Percentiles rank a stretch among this genome's conserved stretches.
Conservation (phyloP, 2,329 filamentous ascomycete species). For the Chalara sp. region DNA sequence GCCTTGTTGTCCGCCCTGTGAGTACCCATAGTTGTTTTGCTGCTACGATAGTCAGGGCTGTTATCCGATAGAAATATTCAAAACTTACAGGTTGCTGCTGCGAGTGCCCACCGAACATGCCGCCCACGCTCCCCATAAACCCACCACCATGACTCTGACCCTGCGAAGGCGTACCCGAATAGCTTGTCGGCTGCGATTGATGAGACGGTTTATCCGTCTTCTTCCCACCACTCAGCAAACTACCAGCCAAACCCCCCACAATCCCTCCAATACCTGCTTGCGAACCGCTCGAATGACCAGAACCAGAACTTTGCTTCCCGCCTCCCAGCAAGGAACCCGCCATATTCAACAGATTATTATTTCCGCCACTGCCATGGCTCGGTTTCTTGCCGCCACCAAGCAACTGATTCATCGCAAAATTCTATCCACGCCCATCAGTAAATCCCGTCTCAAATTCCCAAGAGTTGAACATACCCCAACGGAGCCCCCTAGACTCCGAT, state of each 20-base stretch:
- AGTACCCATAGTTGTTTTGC: constrained; percentile 57
- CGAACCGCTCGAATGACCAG: constrained; percentile 17
- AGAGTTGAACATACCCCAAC: neutral
- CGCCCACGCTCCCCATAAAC: constrained; percentile 23
- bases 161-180: constrained; percentile 28
- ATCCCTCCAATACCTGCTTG: constrained; percentile 25
- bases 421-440: constrained; percentile 15
- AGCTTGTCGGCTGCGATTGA: constrained; percentile 24
- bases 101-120: constrained; percentile 22
- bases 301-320: constrained; percentile 11
- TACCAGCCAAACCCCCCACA: constrained; percentile 39
- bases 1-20: constrained; percentile 41
- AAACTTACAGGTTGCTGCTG: neutral
- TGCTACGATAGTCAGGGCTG: constrained; percentile 7
- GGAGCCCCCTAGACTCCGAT: constrained; percentile 51
- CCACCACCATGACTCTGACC: constrained; percentile 21
- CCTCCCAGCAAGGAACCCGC: constrained; percentile 29
- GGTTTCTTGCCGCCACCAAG: constrained; percentile 27
- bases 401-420: constrained; percentile 26
- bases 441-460: constrained; percentile 50
- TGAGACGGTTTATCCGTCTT: constrained; percentile 8
- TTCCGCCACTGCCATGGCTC: constrained; percentile 15
- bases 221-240: constrained; percentile 44
- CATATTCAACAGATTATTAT: constrained; percentile 32
- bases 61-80: too few species aligned